Evolutionary conservation across 257 asterid genomes (phyloP).

Genomic region (Ocimum tenuiflorum): DNA sequence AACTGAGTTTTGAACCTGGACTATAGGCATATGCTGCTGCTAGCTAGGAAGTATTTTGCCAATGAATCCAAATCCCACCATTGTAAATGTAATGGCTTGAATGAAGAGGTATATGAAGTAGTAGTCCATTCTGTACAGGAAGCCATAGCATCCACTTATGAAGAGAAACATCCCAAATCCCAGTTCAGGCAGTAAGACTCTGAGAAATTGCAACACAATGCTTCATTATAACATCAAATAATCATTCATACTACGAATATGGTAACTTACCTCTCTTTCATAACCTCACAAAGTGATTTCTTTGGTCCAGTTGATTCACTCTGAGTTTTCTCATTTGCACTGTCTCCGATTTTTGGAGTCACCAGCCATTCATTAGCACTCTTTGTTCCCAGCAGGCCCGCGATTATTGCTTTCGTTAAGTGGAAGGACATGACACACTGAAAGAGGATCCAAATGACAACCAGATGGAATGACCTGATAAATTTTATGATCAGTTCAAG

Average conservation of each 20-base stretch:
- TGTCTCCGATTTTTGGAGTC: constrained; percentile 59
- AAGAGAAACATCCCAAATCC: constrained; percentile 29
- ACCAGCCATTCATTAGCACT: constrained; percentile 64
- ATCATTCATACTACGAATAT: neutral
- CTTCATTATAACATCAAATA: neutral
- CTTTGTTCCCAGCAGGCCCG: constrained; percentile 45
- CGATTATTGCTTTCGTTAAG: constrained; percentile 45
- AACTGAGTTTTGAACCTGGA: neutral
- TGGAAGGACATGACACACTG: constrained; percentile 60
- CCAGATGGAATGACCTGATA: constrained; percentile 49
- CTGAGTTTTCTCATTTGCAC: constrained; percentile 27
- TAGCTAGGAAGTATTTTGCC: constrained; percentile 26
- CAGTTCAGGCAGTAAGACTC: constrained; percentile 31
- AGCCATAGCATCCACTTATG: constrained; percentile 32
- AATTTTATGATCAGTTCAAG: neutral
- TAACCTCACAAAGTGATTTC: constrained; percentile 24
- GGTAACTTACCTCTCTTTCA: constrained; percentile 31
- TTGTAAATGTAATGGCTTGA: constrained; percentile 32
- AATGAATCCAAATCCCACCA: constrained; percentile 36
- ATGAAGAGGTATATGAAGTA: constrained; percentile 33
- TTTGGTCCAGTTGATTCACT: constrained; percentile 12
- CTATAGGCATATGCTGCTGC: neutral
- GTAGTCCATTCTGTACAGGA: constrained; percentile 24
- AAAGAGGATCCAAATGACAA: constrained; percentile 54
- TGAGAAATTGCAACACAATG: neutral